Percentiles rank a stretch among this genome's conserved stretches.
phyloP scores from a whole-genome alignment of 2,329 filamentous ascomycete genomes.

The Paracorniculantispora psalliotae region DNA sequence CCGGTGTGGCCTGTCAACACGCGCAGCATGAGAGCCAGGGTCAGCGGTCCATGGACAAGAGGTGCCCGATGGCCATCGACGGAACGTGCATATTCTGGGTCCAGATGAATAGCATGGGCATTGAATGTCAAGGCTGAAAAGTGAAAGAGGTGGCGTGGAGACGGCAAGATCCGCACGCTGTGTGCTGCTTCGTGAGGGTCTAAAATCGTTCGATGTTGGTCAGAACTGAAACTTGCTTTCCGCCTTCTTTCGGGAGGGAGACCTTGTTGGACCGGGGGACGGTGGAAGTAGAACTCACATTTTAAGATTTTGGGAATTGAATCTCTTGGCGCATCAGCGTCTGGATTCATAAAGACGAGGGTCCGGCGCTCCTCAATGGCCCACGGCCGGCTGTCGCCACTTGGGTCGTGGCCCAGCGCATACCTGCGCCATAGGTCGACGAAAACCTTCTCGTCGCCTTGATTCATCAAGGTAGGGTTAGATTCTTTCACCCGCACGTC shows the following conservation, averaged over 20 bases:
- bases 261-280: neutral
- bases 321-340: neutral
- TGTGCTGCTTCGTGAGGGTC: conserved; percentile 32
- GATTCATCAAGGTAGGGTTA: neutral
- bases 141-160: conserved; percentile 71
- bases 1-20: conserved; percentile 40
- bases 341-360: conserved; percentile 45
- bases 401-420: conserved; percentile 21
- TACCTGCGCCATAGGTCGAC: conserved; percentile 49
- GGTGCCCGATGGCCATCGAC: conserved; percentile 70
- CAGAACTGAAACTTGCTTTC: neutral
- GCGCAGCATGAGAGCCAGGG: conserved; percentile 69
- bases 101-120: conserved; percentile 84
- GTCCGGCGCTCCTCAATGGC: conserved; percentile 44
- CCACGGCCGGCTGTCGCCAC: conserved; percentile 14
- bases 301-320: neutral
- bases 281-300: neutral
- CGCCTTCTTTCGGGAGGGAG: neutral
- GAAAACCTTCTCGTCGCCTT: conserved; percentile 41
- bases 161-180: conserved; percentile 56
- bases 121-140: conserved; percentile 92
- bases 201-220: conserved; percentile 14
- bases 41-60: conserved; percentile 83
- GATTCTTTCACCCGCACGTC: conserved; percentile 28
- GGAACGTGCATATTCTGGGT: conserved; percentile 62